These are phyloP conservation scores for Daldinia vernicosa DNA, from an alignment of 495 filamentous ascomycete genomes.

Conservation along the genomic window DNA sequence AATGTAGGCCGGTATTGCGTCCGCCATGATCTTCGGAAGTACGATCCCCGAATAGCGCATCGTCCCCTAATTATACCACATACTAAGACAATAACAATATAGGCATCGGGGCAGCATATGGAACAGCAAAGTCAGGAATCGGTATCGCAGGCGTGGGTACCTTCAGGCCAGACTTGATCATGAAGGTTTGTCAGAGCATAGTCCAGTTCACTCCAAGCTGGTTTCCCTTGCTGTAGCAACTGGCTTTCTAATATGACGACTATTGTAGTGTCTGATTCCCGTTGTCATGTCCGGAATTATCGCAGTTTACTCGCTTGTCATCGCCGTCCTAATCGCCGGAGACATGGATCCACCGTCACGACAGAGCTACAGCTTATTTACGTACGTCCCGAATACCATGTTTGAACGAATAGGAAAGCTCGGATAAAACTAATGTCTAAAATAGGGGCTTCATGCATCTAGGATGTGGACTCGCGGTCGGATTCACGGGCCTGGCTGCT, in stretches of 20 bases:
- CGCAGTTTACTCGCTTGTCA: conserved; percentile 96
- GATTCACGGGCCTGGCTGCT: conserved; percentile 90
- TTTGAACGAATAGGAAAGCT: background rate
- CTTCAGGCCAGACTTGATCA: conserved; percentile 93
- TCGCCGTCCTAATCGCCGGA: conserved; percentile 91
- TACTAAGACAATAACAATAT: conserved; percentile 36
- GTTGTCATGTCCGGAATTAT: conserved; percentile 99
- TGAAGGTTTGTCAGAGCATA: conserved; percentile 74
- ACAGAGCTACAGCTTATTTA: conserved; percentile 80
- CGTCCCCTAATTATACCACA: conserved; percentile 10
- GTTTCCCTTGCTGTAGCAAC: background rate
- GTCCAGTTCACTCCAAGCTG: background rate
- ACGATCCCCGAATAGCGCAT: conserved; percentile 50
- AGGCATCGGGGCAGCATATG: conserved; percentile 95
- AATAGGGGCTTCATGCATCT: conserved; percentile 89
- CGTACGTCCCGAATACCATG: conserved; percentile 59
- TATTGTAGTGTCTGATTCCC: conserved; percentile 80
- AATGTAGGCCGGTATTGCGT: conserved; percentile 81
- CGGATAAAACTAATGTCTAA: conserved; percentile 36
- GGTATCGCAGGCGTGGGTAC: conserved; percentile 95
- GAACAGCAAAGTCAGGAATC: conserved; percentile 96
- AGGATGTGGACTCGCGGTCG: conserved; percentile 88
- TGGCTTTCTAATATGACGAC: conserved; percentile 11
- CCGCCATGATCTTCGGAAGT: conserved; percentile 97
- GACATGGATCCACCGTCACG: conserved; percentile 74